Percentiles rank a stretch among this genome's conserved stretches.
phyloP scores from a whole-genome alignment of 352 stramenopile genomes.

The Poterioochromonas sp. region DNA sequence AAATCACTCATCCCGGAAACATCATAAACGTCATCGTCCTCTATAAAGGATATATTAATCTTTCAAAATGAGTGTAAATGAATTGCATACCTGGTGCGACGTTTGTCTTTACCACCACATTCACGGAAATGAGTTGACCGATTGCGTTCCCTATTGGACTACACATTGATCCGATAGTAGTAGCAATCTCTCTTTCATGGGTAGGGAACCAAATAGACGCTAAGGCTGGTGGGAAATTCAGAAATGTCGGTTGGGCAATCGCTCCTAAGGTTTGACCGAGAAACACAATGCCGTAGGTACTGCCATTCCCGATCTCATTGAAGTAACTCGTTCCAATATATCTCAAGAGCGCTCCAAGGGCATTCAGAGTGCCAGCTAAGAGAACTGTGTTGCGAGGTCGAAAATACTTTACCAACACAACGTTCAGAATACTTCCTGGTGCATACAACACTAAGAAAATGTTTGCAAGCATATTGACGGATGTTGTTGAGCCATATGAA shows the following conservation, averaged over 20 bases:
- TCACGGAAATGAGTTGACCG: conserved; percentile 38
- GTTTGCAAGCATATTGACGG: conserved; percentile 38
- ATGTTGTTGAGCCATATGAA: not conserved
- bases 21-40: not conserved
- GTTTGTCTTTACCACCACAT: conserved; percentile 34
- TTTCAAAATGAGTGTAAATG: not conserved
- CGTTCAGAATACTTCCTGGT: conserved; percentile 14
- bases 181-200: conserved; percentile 43
- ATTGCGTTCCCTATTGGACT: conserved; percentile 45
- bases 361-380: conserved; percentile 16
- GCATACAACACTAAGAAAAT: conserved; percentile 38
- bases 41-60: not conserved
- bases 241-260: conserved; percentile 42
- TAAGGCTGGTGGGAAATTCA: conserved; percentile 39
- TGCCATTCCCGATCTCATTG: not conserved
- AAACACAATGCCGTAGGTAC: conserved; percentile 37
- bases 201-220: conserved; percentile 41
- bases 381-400: conserved; percentile 33
- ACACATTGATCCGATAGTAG: conserved; percentile 37
- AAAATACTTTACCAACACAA: conserved; percentile 12
- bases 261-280: conserved; percentile 40
- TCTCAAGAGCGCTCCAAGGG: not conserved
- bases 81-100: not conserved
- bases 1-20: conserved; percentile 35
- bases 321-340: conserved; percentile 15